Conservation (phyloP, 306 rosid genomes). For the Prunus salicina region DNA sequence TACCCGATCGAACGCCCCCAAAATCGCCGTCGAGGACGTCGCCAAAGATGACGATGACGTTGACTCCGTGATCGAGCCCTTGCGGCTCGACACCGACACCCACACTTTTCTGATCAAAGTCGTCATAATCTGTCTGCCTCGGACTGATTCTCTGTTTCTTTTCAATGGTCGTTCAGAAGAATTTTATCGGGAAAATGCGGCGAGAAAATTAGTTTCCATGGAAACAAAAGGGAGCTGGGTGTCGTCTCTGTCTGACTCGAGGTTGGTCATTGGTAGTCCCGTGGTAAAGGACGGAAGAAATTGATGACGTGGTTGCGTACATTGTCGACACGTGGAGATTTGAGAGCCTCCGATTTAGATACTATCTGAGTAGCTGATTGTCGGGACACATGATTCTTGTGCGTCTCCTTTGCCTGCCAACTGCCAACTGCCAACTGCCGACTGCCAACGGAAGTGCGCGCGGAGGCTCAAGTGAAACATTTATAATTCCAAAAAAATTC, state of each 20-base stretch:
- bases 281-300: neutral
- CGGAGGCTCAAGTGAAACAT: too few relatives aligned
- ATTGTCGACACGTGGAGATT: neutral
- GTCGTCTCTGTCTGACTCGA: neutral
- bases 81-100: slow-evolving; percentile 42
- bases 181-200: neutral
- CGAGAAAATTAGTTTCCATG: neutral
- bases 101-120: slow-evolving; percentile 52
- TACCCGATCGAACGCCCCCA: slow-evolving; percentile 51
- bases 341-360: neutral
- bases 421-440: neutral
- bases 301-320: neutral
- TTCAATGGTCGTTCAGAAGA: neutral
- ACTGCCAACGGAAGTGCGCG: neutral
- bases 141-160: neutral
- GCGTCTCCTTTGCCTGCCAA: neutral
- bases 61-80: slow-evolving; percentile 13
- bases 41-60: neutral
- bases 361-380: too few relatives aligned
- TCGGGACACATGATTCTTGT: too few relatives aligned
- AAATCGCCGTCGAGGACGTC: neutral
- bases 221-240: neutral
- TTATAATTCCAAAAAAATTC: too few relatives aligned
- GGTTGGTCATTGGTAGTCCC: neutral
- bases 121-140: slow-evolving; percentile 24